Conservation (phyloP, 345 rosid genomes). For the Eucalyptus pauciflora region DNA sequence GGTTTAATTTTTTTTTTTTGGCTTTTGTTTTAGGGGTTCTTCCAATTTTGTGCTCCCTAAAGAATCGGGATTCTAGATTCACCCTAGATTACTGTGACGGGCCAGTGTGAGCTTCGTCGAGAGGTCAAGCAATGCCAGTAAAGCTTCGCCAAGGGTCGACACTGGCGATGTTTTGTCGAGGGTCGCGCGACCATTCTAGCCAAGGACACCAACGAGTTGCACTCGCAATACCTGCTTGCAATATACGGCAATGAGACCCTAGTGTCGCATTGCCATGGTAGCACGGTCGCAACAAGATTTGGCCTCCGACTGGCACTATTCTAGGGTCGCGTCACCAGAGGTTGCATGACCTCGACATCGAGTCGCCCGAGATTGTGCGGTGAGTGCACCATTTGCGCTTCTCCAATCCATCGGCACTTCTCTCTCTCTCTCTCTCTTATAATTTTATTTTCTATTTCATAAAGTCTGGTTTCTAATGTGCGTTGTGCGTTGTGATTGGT, state of each 20-base stretch:
- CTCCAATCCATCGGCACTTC: not conserved
- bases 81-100: not conserved
- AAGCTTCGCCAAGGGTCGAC: not conserved
- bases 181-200: not conserved
- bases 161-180: not conserved
- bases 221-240: not conserved
- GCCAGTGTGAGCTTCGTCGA: not conserved
- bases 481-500: no score
- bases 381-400: not conserved
- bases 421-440: not conserved
- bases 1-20: not conserved
- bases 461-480: no score
- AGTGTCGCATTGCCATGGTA: not conserved
- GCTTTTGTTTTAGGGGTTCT: not conserved
- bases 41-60: not conserved
- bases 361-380: not conserved
- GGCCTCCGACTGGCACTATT: not conserved
- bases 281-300: not conserved
- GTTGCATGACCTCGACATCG: not conserved
- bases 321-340: rapidly evolving
- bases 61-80: not conserved
- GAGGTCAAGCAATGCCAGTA: not conserved
- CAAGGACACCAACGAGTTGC: not conserved
- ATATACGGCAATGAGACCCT: not conserved
- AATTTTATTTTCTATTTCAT: not conserved